Percentiles rank a stretch among this genome's conserved stretches.
Conservation (phyloP, 208 protist genomes). For the Crithidia fasciculata region DNA sequence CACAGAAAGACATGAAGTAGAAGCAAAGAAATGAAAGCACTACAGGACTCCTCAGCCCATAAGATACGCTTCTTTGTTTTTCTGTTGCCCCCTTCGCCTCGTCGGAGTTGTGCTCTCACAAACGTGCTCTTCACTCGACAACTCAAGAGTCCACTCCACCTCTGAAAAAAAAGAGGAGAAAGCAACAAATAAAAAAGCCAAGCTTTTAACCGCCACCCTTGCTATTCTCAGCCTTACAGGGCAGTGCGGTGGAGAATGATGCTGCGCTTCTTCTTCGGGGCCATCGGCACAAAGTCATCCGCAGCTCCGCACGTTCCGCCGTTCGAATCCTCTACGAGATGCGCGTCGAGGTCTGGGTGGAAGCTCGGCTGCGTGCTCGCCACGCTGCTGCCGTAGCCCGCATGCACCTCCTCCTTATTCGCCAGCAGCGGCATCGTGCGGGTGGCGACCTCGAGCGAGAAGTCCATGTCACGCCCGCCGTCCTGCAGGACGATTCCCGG, state of each 20-base stretch:
- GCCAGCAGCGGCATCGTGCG: conserved; percentile 27
- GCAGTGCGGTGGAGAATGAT: conserved; percentile 11
- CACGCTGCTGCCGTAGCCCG: not conserved
- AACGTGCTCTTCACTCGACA: no score
- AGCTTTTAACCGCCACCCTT: not conserved
- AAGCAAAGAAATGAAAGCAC: not conserved
- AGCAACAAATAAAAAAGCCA: not conserved
- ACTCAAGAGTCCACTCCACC: no score
- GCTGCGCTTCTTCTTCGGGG: conserved; percentile 21
- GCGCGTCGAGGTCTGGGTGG: not conserved
- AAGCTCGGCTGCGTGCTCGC: not conserved
- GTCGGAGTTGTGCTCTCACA: no score
- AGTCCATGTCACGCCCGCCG: conserved; percentile 25
- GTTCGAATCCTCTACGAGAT: not conserved
- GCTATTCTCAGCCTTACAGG: not conserved
- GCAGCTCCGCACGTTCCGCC: not conserved
- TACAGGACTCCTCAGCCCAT: no score
- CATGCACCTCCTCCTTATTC: conserved; percentile 16
- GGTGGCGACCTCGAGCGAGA: conserved; percentile 22
- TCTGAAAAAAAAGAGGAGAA: not conserved
- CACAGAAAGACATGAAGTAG: not conserved
- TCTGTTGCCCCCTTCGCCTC: no score
- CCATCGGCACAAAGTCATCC: conserved; percentile 19
- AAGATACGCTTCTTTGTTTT: no score
- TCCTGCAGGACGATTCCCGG: conserved; percentile 20